Percentiles rank a stretch among this genome's conserved stretches.
phyloP scores from a whole-genome alignment of 2,329 filamentous ascomycete genomes.

The Penicillium sp. region DNA sequence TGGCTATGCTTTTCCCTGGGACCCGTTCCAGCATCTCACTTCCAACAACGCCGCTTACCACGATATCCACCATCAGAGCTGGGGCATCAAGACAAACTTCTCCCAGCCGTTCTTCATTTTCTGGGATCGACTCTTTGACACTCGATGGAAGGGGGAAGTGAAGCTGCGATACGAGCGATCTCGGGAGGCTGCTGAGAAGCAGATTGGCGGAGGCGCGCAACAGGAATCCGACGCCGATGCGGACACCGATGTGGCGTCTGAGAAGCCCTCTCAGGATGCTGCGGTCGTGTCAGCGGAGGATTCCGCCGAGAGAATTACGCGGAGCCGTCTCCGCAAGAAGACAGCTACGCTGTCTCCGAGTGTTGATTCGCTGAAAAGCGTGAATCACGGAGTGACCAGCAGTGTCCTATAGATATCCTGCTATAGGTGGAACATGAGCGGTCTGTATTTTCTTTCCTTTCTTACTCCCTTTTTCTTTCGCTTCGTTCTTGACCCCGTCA shows the following conservation, averaged over 20 bases:
- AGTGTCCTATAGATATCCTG: slow-evolving; percentile 44
- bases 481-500: slow-evolving; percentile 8
- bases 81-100: slow-evolving; percentile 82
- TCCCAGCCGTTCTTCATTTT: slow-evolving; percentile 75
- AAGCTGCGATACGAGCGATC: slow-evolving; percentile 63
- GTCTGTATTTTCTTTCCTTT: neutral
- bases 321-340: slow-evolving; percentile 43
- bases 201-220: slow-evolving; percentile 54
- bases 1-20: slow-evolving; percentile 93
- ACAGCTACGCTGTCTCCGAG: slow-evolving; percentile 35
- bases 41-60: slow-evolving; percentile 97
- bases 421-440: neutral
- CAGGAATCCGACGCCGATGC: slow-evolving; percentile 31
- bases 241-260: slow-evolving; percentile 29
- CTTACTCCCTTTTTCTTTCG: neutral
- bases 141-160: slow-evolving; percentile 77
- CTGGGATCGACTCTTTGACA: slow-evolving; percentile 84
- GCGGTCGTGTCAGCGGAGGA: slow-evolving; percentile 33
- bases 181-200: slow-evolving; percentile 60
- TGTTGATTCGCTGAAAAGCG: slow-evolving; percentile 41
- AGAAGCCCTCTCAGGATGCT: slow-evolving; percentile 17
- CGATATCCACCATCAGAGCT: slow-evolving; percentile 98
- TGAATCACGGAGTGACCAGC: slow-evolving; percentile 45
- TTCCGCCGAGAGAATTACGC: slow-evolving; percentile 28
- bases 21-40: slow-evolving; percentile 88